phyloP scores from a whole-genome alignment of 345 rosid species.

The Salix suchowensis region DNA sequence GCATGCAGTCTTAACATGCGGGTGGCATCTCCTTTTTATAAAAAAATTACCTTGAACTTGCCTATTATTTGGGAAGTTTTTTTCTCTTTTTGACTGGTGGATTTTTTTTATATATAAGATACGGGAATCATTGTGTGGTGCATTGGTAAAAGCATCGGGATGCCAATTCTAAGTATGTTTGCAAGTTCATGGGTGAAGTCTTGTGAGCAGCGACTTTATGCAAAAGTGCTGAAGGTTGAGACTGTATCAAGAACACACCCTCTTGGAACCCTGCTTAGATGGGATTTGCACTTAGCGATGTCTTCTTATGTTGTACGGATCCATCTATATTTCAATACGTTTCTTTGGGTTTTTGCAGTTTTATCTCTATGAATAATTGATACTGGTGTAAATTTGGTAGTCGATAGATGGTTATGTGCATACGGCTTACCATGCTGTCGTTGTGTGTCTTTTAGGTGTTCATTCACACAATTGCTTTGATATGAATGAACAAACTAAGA shows the following conservation, averaged over 20 bases:
- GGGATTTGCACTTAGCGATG: neutral
- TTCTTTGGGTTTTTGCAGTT: neutral
- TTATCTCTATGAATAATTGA: neutral
- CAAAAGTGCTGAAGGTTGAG: slow-evolving; percentile 1
- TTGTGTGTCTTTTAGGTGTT: neutral
- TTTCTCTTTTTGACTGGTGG: too few species aligned
- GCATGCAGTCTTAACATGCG: neutral
- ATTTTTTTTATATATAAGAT: neutral
- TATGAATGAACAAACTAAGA: neutral
- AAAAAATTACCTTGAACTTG: neutral
- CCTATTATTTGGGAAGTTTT: neutral
- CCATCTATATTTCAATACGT: neutral
- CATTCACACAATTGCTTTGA: neutral
- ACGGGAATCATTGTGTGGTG: slow-evolving; percentile 4
- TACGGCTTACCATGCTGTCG: neutral
- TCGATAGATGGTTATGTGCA: neutral
- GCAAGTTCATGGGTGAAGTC: slow-evolving; percentile 1
- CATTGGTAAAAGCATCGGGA: neutral
- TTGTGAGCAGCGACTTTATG: slow-evolving; percentile 8
- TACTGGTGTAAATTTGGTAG: neutral
- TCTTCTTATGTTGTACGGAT: neutral
- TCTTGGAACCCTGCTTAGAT: slow-evolving; percentile 2
- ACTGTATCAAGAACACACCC: slow-evolving; percentile 2
- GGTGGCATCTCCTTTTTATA: neutral
- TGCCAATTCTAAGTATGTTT: neutral